Conservation (phyloP, 2,329 filamentous ascomycete genomes). For the Piedraia hortae region DNA sequence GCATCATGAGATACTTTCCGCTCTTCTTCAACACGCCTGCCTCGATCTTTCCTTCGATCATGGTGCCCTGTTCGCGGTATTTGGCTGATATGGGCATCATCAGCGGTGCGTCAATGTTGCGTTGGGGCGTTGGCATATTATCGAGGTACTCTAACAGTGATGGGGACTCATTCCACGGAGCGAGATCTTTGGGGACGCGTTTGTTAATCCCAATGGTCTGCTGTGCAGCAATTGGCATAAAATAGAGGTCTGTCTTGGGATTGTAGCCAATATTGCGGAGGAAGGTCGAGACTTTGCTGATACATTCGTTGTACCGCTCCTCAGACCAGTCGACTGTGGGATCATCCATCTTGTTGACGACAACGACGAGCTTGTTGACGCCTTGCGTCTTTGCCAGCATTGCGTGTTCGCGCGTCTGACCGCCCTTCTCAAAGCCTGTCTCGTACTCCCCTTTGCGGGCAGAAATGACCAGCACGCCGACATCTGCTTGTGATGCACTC, state of each 20-base stretch:
- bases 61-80: conserved; percentile 89
- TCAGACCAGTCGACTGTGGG: conserved; percentile 88
- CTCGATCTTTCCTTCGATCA: conserved; percentile 94
- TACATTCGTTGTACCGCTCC: conserved; percentile 79
- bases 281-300: conserved; percentile 61
- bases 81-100: conserved; percentile 98
- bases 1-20: conserved; percentile 75
- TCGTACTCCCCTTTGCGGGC: conserved; percentile 97
- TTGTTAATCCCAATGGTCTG: conserved; percentile 68
- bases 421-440: conserved; percentile 88
- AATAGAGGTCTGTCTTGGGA: conserved; percentile 71
- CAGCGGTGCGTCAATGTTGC: conserved; percentile 90
- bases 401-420: conserved; percentile 90
- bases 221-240: conserved; percentile 91
- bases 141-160: conserved; percentile 92
- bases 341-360: conserved; percentile 99
- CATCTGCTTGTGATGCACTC: conserved; percentile 45
- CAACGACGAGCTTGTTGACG: conserved; percentile 86
- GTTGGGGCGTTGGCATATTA: conserved; percentile 69
- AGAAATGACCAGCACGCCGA: conserved; percentile 86
- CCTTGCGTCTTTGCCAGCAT: conserved; percentile 95
- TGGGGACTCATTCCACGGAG: conserved; percentile 66
- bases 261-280: conserved; percentile 85
- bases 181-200: conserved; percentile 46
- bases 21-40: conserved; percentile 83